These are phyloP conservation scores for Pythium graminicola DNA, from an alignment of 352 stramenopile genomes.

Conservation along the genomic window DNA sequence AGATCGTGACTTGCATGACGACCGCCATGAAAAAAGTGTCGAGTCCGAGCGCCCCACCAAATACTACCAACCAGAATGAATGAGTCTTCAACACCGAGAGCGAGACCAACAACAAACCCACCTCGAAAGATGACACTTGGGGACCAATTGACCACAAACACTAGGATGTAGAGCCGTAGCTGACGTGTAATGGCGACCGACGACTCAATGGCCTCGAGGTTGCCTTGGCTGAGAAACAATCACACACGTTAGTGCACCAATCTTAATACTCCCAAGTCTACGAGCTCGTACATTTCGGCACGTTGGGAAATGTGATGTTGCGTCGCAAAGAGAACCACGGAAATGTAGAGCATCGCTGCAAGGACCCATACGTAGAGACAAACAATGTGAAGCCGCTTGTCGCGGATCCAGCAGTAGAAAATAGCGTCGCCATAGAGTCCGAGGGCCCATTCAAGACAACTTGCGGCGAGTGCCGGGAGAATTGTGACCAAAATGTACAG, in stretches of 20 bases:
- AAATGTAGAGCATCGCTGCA: slow-evolving; percentile 57
- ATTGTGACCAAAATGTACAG: slow-evolving; percentile 48
- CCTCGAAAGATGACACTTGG: slow-evolving; percentile 55
- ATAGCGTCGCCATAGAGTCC: slow-evolving; percentile 31
- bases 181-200: slow-evolving; percentile 52
- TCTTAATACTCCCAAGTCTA: no score
- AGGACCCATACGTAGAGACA: slow-evolving; percentile 63
- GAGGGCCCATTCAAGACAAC: slow-evolving; percentile 24
- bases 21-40: slow-evolving; percentile 47
- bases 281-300: slow-evolving; percentile 22
- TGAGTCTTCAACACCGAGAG: not conserved
- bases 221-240: slow-evolving; percentile 32
- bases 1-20: slow-evolving; percentile 62
- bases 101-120: slow-evolving; percentile 22
- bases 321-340: slow-evolving; percentile 53
- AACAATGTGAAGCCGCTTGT: slow-evolving; percentile 42
- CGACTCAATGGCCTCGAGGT: slow-evolving; percentile 60
- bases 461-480: slow-evolving; percentile 34
- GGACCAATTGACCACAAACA: slow-evolving; percentile 64
- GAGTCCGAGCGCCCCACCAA: slow-evolving; percentile 33
- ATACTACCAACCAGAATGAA: slow-evolving; percentile 30
- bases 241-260: not conserved
- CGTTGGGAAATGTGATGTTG: slow-evolving; percentile 44
- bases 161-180: slow-evolving; percentile 63
- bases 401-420: slow-evolving; percentile 76